These are phyloP conservation scores for Closterium sp. DNA, from an alignment of 139 green algal genomes.

Conservation along the genomic window DNA sequence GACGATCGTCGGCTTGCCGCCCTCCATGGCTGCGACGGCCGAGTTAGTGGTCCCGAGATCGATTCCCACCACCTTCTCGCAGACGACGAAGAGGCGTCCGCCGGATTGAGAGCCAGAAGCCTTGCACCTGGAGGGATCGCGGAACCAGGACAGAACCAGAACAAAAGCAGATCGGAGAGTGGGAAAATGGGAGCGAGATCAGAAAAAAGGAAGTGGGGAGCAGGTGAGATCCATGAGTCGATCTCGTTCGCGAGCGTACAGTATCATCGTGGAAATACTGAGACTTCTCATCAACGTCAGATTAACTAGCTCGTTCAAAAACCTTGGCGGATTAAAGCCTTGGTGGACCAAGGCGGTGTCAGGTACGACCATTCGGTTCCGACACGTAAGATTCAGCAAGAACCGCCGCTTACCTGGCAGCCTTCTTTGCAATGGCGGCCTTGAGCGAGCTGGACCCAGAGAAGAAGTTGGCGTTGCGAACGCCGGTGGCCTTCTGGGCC, in stretches of 20 bases:
- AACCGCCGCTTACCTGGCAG: background rate
- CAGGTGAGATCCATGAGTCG: background rate
- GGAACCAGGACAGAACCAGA: background rate
- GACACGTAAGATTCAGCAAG: too few relatives aligned
- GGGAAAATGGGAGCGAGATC: background rate
- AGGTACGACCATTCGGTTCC: too few relatives aligned
- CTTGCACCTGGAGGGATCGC: background rate
- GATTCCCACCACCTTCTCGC: slow-evolving; percentile 85
- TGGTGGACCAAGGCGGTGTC: too few relatives aligned
- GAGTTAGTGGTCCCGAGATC: slow-evolving; percentile 98
- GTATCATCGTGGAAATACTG: background rate
- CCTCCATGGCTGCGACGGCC: slow-evolving; percentile 67
- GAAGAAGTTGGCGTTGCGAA: background rate
- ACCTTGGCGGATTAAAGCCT: background rate
- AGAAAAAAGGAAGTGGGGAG: background rate
- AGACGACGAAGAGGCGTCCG: slow-evolving; percentile 37
- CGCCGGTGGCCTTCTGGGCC: background rate
- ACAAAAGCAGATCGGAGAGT: background rate
- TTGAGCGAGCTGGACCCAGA: background rate
- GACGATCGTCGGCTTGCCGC: slow-evolving; percentile 83
- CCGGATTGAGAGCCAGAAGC: background rate
- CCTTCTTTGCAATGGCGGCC: background rate
- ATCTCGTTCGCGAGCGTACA: background rate
- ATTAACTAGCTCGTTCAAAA: background rate
- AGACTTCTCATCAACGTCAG: background rate